phyloP scores from a whole-genome alignment of 2,329 filamentous ascomycete species.

The Byssochlamys sp. region DNA sequence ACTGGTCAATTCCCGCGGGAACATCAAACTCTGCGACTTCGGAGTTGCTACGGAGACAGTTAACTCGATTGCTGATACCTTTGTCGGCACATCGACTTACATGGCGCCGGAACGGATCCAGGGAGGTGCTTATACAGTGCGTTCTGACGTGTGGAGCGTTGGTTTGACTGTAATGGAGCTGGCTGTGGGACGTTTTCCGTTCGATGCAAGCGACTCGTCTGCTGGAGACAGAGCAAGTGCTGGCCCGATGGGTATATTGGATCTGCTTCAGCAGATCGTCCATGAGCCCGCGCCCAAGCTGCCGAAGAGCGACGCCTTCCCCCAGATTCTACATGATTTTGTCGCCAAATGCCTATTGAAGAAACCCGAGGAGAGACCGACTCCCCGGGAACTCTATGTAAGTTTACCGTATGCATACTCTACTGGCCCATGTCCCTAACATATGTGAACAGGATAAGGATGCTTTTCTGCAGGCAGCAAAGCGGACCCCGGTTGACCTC shows the following conservation, averaged over 20 bases:
- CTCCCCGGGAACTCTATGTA: slow-evolving; percentile 86
- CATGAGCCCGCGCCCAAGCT: slow-evolving; percentile 87
- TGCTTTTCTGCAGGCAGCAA: slow-evolving; percentile 88
- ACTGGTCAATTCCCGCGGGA: slow-evolving; percentile 82
- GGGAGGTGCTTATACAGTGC: slow-evolving; percentile 91
- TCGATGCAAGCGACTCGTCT: slow-evolving; percentile 70
- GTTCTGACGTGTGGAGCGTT: slow-evolving; percentile 98
- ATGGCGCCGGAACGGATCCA: slow-evolving; percentile 98
- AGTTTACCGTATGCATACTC: slow-evolving; percentile 22
- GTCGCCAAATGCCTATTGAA: slow-evolving; percentile 93
- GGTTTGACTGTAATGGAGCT: slow-evolving; percentile 92
- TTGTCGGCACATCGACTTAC: slow-evolving; percentile 96
- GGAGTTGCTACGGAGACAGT: slow-evolving; percentile 96
- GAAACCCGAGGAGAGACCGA: slow-evolving; percentile 76
- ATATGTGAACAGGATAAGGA: slow-evolving; percentile 61
- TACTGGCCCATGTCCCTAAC: slow-evolving; percentile 13
- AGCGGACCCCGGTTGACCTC: slow-evolving; percentile 88
- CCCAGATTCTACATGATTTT: slow-evolving; percentile 88
- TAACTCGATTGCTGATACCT: slow-evolving; percentile 95
- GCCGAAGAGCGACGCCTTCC: slow-evolving; percentile 95
- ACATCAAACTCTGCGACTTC: slow-evolving; percentile 97
- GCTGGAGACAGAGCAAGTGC: slow-evolving; percentile 57
- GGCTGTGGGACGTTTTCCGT: slow-evolving; percentile 94
- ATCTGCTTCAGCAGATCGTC: slow-evolving; percentile 92
- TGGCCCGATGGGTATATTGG: slow-evolving; percentile 83